phyloP scores from a whole-genome alignment of 2,329 filamentous ascomycete genomes.

The Colletotrichum godetiae region DNA sequence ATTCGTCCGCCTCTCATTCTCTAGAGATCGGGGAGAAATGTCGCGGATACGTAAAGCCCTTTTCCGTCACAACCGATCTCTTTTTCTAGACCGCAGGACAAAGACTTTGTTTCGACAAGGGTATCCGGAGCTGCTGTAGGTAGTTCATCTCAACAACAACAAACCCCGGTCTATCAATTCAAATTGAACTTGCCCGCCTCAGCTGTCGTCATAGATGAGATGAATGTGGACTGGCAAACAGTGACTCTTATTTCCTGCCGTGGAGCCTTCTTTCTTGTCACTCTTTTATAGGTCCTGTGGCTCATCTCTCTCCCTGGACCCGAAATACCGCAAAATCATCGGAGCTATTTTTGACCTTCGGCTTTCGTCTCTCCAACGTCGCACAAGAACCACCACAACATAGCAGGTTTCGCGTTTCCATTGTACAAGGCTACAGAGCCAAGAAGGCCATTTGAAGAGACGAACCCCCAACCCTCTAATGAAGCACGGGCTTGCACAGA shows the following conservation, averaged over 20 bases:
- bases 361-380: neutral
- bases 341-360: neutral
- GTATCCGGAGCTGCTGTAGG: neutral
- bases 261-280: neutral
- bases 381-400: conserved; percentile 18
- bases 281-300: neutral
- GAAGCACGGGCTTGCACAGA: conserved; percentile 9
- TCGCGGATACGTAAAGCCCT: conserved; percentile 1
- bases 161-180: neutral
- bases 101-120: neutral
- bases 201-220: conserved; percentile 11
- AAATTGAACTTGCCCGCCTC: neutral
- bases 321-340: neutral
- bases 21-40: neutral
- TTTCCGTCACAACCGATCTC: conserved; percentile 4
- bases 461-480: neutral
- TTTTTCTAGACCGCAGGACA: neutral
- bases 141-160: conserved; percentile 1
- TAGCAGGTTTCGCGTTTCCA: conserved; percentile 7
- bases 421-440: neutral
- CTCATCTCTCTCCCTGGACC: neutral
- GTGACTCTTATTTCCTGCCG: too few relatives aligned
- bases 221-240: neutral
- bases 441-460: neutral
- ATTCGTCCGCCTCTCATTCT: conserved; percentile 6